Percentiles rank a stretch among this genome's conserved stretches.
Evolutionary conservation across 2,329 filamentous ascomycete species (phyloP).

Genomic region (Macrophomina tecta): DNA sequence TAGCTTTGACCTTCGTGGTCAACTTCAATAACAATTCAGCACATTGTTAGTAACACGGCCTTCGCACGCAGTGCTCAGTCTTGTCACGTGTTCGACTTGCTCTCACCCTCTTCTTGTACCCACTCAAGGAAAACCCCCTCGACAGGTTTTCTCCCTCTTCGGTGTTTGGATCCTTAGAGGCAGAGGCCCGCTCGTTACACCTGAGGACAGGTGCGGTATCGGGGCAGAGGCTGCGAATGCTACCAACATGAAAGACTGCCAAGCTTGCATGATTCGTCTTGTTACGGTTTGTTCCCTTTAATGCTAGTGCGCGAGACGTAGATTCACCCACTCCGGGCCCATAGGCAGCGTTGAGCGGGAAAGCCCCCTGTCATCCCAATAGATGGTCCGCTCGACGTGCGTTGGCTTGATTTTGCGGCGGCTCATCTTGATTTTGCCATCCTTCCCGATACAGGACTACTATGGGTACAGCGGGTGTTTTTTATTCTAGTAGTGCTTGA

Average conservation of each 20-base stretch:
- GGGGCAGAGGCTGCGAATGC: conserved; percentile 50
- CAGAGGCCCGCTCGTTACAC: too few relatives aligned
- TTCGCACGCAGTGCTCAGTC: too few relatives aligned
- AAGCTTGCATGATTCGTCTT: conserved; percentile 36
- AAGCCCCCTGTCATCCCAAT: conserved; percentile 46
- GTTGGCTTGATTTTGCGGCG: conserved; percentile 52
- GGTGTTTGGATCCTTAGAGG: too few relatives aligned
- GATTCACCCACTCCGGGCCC: conserved; percentile 33
- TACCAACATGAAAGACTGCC: conserved; percentile 50
- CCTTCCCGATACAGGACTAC: conserved; percentile 45
- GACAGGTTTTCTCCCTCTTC: too few relatives aligned
- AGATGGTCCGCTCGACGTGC: conserved; percentile 52
- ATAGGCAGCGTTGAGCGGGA: conserved; percentile 42
- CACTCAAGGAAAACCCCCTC: too few relatives aligned
- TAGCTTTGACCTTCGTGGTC: too few relatives aligned
- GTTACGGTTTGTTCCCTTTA: not conserved
- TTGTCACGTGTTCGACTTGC: too few relatives aligned
- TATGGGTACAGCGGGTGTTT: conserved; percentile 49
- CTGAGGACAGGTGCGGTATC: conserved; percentile 49
- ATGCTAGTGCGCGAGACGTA: too few relatives aligned
- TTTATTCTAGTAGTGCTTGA: conserved; percentile 49
- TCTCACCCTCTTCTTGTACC: too few relatives aligned
- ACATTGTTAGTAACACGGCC: too few relatives aligned
- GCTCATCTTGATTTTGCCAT: conserved; percentile 44
- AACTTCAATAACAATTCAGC: too few relatives aligned